These are phyloP conservation scores for Cymbomonas tetramitiformis DNA, from an alignment of 139 green algal genomes.

Conservation along the genomic window DNA sequence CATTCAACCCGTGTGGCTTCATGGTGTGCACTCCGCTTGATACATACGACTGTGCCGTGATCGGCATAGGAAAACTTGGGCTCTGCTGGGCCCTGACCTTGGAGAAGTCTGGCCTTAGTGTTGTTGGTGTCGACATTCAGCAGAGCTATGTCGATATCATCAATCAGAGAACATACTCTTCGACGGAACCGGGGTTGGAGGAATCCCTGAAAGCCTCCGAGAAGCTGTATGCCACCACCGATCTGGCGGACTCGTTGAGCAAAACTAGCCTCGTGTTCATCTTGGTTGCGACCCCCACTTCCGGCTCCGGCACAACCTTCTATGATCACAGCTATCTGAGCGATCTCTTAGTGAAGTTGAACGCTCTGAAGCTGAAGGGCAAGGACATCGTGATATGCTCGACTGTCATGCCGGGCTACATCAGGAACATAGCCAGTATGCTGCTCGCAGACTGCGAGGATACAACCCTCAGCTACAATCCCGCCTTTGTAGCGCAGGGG, in stretches of 20 bases:
- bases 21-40: too few relatives aligned
- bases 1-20: too few relatives aligned
- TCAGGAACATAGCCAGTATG: background rate
- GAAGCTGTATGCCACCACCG: background rate
- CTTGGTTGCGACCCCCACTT: background rate
- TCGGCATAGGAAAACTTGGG: background rate
- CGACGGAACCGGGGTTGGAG: background rate
- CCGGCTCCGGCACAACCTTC: background rate
- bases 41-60: too few relatives aligned
- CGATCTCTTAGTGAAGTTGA: background rate
- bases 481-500: slow-evolving; percentile 1
- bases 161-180: background rate
- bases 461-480: slow-evolving; percentile 10
- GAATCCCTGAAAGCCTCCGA: background rate
- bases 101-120: background rate
- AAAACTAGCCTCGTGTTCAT: background rate
- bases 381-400: slow-evolving; percentile 8
- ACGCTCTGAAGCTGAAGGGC: background rate
- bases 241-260: background rate
- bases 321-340: background rate
- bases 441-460: background rate
- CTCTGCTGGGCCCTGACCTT: background rate
- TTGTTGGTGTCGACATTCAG: background rate
- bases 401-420: slow-evolving; percentile 7
- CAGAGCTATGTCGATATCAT: background rate